These are phyloP conservation scores for Macrotyloma uniflorum DNA, from an alignment of 306 rosid genomes.

Conservation along the genomic window DNA sequence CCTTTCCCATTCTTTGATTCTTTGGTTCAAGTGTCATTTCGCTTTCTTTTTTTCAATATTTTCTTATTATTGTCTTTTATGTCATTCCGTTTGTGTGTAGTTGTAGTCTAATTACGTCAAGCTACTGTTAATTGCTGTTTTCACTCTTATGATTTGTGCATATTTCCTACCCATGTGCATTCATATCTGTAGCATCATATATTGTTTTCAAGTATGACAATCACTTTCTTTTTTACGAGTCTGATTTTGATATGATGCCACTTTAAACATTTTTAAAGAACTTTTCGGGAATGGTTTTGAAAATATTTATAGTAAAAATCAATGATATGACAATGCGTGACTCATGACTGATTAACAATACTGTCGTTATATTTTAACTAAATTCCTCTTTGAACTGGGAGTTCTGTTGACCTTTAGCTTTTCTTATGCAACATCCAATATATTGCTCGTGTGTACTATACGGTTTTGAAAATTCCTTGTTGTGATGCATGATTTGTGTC, in stretches of 20 bases:
- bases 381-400: neutral
- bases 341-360: neutral
- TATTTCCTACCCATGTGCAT: neutral
- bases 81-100: neutral
- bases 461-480: conserved; percentile 1
- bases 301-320: neutral
- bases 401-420: neutral
- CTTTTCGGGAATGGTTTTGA: neutral
- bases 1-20: neutral
- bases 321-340: neutral
- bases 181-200: neutral
- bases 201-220: neutral
- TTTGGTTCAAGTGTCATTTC: conserved; percentile 6
- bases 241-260: neutral
- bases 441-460: neutral
- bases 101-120: neutral
- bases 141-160: neutral
- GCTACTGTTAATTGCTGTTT: neutral
- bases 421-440: neutral
- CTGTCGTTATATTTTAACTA: neutral
- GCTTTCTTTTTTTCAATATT: neutral
- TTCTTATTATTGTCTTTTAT: conserved; percentile 19
- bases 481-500: conserved; percentile 4
- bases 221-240: neutral
- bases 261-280: neutral